Evolutionary conservation across 2,329 filamentous ascomycete genomes (phyloP).

Genomic region (Neofusicoccum ribis): DNA sequence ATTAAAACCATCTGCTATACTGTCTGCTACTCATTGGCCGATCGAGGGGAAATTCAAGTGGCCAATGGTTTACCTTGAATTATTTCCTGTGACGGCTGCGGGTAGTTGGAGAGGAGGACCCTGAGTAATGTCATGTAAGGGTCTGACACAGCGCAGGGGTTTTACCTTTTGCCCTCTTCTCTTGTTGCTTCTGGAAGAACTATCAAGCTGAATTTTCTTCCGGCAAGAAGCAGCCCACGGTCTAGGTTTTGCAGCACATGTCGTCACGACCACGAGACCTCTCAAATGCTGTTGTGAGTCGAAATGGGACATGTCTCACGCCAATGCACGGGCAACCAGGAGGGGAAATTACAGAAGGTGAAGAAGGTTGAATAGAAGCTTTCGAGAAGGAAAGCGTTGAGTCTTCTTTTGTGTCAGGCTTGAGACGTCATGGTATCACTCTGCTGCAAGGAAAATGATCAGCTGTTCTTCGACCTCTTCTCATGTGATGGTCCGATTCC

Average conservation of each 20-base stretch:
- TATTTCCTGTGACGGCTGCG: background rate
- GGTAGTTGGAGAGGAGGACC: background rate
- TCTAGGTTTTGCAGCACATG: background rate
- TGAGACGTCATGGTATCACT: too few species aligned
- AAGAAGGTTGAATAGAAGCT: too few species aligned
- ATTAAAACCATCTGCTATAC: too few species aligned
- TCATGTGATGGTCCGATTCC: too few species aligned
- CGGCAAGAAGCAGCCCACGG: background rate
- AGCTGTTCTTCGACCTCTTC: too few species aligned
- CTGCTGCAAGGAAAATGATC: too few species aligned
- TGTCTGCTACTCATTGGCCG: too few species aligned
- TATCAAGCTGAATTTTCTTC: background rate
- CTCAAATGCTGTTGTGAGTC: background rate
- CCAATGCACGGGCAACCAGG: background rate
- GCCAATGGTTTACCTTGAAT: background rate
- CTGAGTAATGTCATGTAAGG: background rate
- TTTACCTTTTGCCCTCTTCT: background rate
- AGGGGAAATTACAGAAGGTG: too few species aligned
- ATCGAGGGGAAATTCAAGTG: background rate
- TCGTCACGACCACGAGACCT: background rate
- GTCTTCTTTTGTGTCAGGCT: too few species aligned
- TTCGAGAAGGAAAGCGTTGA: too few species aligned
- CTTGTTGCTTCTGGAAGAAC: background rate
- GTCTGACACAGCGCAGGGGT: background rate
- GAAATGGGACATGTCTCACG: background rate